Base-by-base conservation (phyloP, 2,329 filamentous ascomycete genomes). In the Penicillium sp. region DNA sequence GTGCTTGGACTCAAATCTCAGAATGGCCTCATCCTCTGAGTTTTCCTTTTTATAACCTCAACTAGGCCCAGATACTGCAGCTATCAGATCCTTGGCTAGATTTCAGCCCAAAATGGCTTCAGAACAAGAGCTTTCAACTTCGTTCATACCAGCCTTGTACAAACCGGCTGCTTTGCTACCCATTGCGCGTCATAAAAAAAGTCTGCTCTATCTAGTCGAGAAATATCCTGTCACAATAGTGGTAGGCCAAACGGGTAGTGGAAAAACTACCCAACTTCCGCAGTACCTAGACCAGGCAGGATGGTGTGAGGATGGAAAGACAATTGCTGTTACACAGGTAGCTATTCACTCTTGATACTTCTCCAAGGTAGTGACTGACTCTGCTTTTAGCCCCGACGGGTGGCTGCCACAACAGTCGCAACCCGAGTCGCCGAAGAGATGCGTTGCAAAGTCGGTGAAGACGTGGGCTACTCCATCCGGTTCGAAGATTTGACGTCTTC, bases 251-350 rank as follows among this genome's bases (percentile, higher is more conserved):
- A 97, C 93, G 1, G 93, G 93, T 3, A 95, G 88, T 19, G 91
- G 92, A 35, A 97, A 97, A 72, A 95, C 91, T 1, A 97, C 93
- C 0, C 93, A 97, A 66, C 86, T 97, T 36, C 93, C 93, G 1
- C 92, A 96, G 61, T 97, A 87, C 62, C 79, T 97, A 11, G 85
- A 95, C 50, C 79, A 88, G 60, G 88, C 87, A 63, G 92, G 92
- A 70, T 97, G 92, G 91, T 92, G 89, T 65, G 77, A 79, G 25
- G 81, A 90, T 65, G 89, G 88, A 16, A 95, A 91, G 65, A 70
- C 87, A 38, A 87, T 99, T 58, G 92, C 84, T 16, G 80, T 97
- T 36, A 97, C 93, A 13, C 92, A 97, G 82, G 89, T 90, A 75
- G 67, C 80, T 77, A 54, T n/a, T 19, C 27, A n/a, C 18, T 1